Base-by-base conservation (phyloP, 164 flowering plant species). In the Liriodendron chinense region DNA sequence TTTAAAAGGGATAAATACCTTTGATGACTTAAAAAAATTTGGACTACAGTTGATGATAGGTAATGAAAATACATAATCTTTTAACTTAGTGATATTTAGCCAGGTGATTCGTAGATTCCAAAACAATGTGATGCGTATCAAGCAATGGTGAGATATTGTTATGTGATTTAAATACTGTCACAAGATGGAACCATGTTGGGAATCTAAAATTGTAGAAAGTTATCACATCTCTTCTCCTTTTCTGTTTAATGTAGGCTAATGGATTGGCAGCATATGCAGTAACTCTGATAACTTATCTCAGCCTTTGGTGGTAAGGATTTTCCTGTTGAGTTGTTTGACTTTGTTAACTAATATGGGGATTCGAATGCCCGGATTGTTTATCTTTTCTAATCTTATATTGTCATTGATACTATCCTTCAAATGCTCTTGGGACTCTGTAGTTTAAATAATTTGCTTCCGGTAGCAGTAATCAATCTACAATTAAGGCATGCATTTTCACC, bases 291-390 rank as follows among this genome's bases (percentile, higher is more conserved):
- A 90, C 99, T 47, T 96, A 94, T 82, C 63, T 96, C 48, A 69
- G 86, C 74, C 91, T 96, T 73, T 96, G 99, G 99, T 89, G 99
- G 99, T 96, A 83, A 83, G 93, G n/a, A n/a, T 28, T 34, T 56
- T 3, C 6, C 48, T 68, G 24, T 53, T 59, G 10, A 61, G 22
- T 25, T 57, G 26, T 71, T 65, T 64, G 10, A 62, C 24, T 21
- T 67, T 49, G 8, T 61, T 34, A 67, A 67, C 12, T 67, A 65
- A 24, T 26, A 7, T 0, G 47, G 69, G n/a, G 9, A 8, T 67
- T 34, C 16, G 12, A 16, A 24, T 67, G 25, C 14, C n/a, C 26
- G 21, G 21, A 26, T 9, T 64, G 43, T 34, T 34, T 34, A 34
- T 34, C 3, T 34, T 12, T 67, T 67, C 28, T 28, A 67, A 67